A percentile compares a stretch with the other conserved stretches of the same genome.
Conservation (phyloP, 1,284 basidiomycete genomes). For the Leccinum solheimii region DNA sequence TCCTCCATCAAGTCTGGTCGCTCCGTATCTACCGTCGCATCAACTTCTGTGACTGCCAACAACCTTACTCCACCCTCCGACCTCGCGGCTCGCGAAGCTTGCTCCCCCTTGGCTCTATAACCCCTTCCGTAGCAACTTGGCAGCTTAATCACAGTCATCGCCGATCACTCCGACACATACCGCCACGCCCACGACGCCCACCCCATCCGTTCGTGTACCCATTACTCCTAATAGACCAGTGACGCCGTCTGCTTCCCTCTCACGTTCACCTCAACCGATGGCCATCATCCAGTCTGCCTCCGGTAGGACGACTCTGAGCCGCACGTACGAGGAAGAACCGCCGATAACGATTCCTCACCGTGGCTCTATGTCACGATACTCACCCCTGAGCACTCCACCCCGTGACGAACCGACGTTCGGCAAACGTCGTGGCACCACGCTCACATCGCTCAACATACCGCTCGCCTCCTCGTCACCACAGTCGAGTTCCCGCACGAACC, state of each 20-base stretch:
- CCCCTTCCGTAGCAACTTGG: constrained; percentile 58
- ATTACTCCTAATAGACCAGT: constrained; percentile 30
- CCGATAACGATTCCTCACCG: constrained; percentile 42
- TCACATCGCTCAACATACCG: constrained; percentile 43
- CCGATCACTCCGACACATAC: constrained; percentile 39
- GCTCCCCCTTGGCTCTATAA: constrained; percentile 75
- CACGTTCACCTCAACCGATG: constrained; percentile 50
- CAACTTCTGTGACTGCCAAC: constrained; percentile 7
- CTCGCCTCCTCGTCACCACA: constrained; percentile 52
- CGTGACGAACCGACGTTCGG: constrained; percentile 57
- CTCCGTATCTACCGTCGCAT: constrained; percentile 37
- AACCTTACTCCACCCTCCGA: constrained; percentile 25
- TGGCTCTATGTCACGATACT: constrained; percentile 50
- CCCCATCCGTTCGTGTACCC: constrained; percentile 32
- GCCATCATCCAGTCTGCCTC: constrained; percentile 51
- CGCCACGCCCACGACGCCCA: constrained; percentile 33
- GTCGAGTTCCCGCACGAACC: constrained; percentile 54
- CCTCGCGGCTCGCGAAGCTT: constrained; percentile 54
- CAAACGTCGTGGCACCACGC: constrained; percentile 54
- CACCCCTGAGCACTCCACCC: constrained; percentile 66
- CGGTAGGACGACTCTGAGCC: constrained; percentile 44
- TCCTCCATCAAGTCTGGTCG: constrained; percentile 58
- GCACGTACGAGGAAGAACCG: constrained; percentile 58
- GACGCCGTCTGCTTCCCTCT: constrained; percentile 32
- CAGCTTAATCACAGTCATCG: constrained; percentile 61